phyloP scores from a whole-genome alignment of 139 green algal species.

The Picochlorum sp. region DNA sequence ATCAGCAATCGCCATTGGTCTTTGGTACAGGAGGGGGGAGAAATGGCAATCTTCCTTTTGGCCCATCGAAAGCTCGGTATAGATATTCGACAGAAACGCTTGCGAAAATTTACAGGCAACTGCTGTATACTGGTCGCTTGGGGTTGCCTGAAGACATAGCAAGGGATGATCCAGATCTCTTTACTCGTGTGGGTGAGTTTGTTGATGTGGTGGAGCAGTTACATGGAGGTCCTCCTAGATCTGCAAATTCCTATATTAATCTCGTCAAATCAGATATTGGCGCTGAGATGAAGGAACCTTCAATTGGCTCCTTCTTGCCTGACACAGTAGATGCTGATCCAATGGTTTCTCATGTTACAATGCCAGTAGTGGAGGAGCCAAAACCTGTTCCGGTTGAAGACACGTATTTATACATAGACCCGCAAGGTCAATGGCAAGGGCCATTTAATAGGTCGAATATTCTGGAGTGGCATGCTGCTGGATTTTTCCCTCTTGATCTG shows the following conservation, averaged over 20 bases:
- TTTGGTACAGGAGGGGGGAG: slow-evolving; percentile 12
- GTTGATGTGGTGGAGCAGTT: slow-evolving; percentile 37
- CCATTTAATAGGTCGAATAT: slow-evolving; percentile 70
- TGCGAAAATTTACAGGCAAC: slow-evolving; percentile 19
- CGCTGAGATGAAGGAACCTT: no score
- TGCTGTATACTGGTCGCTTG: slow-evolving; percentile 26
- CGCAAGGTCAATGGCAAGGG: slow-evolving; percentile 55
- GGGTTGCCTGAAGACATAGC: slow-evolving; percentile 22
- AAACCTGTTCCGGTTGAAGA: background rate
- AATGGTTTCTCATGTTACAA: slow-evolving; percentile 16
- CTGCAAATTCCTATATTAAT: background rate
- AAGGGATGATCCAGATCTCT: slow-evolving; percentile 29
- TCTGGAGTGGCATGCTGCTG: slow-evolving; percentile 65
- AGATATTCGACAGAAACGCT: slow-evolving; percentile 28
- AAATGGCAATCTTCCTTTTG: slow-evolving; percentile 12
- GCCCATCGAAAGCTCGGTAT: slow-evolving; percentile 2
- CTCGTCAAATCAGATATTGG: background rate
- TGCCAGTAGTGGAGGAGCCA: background rate
- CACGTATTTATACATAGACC: slow-evolving; percentile 69
- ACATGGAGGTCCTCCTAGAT: slow-evolving; percentile 16
- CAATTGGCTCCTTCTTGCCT: background rate
- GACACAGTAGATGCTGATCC: background rate
- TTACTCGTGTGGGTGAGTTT: slow-evolving; percentile 23
- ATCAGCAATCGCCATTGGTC: background rate
- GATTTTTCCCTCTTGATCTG: slow-evolving; percentile 70